These are phyloP conservation scores for Fusarium sp. DNA, from an alignment of 2,329 filamentous ascomycete genomes.

Conservation along the genomic window DNA sequence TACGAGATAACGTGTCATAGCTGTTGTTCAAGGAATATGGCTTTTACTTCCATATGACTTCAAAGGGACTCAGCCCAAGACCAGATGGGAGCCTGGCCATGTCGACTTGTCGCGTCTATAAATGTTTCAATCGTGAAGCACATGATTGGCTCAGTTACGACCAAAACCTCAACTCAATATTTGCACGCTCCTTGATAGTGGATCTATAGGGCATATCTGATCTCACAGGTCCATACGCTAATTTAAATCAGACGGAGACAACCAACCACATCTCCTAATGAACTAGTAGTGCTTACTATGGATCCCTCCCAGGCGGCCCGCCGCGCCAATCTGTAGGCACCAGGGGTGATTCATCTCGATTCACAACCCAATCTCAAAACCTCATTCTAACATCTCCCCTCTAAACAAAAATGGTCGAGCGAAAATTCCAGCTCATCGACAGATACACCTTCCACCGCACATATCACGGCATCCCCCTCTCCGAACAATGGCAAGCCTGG, in stretches of 20 bases:
- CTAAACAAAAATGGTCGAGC: not conserved
- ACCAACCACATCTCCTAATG: not conserved
- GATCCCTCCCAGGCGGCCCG: not conserved
- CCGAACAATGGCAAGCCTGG: constrained; percentile 14
- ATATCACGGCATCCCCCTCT: not conserved
- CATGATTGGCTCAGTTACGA: not conserved
- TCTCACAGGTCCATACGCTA: not conserved
- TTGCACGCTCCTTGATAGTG: too few species aligned
- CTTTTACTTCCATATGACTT: too few species aligned
- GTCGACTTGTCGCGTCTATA: too few species aligned
- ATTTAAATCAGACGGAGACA: not conserved
- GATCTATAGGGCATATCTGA: not conserved
- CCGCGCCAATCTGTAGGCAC: not conserved
- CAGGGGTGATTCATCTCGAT: not conserved
- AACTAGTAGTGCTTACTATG: constrained; percentile 2
- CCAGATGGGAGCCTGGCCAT: too few species aligned
- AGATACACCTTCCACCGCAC: not conserved
- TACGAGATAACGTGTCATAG: too few species aligned
- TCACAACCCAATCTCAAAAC: not conserved
- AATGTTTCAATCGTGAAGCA: not conserved
- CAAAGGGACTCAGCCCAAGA: too few species aligned
- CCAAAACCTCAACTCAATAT: not conserved
- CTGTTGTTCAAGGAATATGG: too few species aligned
- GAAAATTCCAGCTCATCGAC: not conserved
- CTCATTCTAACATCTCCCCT: not conserved